phyloP scores from a whole-genome alignment of 805 yeast species.

The Jamesozyma piceae region DNA sequence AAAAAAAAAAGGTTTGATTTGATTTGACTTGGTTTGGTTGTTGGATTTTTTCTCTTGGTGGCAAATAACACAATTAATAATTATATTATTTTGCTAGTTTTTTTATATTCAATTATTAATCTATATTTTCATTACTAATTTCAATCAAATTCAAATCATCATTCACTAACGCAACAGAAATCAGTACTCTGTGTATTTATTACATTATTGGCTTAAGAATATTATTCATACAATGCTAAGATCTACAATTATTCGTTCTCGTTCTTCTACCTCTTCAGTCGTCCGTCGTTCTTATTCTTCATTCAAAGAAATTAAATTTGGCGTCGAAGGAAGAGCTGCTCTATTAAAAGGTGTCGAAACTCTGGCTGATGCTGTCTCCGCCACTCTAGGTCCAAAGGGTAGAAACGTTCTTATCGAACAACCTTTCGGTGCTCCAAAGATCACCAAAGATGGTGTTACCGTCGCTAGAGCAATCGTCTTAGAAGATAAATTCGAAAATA shows the following conservation, averaged over 20 bases:
- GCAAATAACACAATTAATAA: no score
- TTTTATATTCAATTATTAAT: no score
- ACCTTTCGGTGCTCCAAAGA: constrained; percentile 92
- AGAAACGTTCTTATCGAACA: constrained; percentile 95
- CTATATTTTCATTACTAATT: no score
- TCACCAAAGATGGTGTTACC: constrained; percentile 98
- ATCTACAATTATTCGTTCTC: constrained; percentile 12
- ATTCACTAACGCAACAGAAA: no score
- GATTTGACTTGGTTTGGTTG: no score
- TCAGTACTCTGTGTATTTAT: no score
- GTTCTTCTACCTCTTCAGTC: constrained; percentile 10
- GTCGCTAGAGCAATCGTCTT: constrained; percentile 81
- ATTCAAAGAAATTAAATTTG: constrained; percentile 92
- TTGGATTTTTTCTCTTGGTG: no score
- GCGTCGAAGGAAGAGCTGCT: constrained; percentile 96
- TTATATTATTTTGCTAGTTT: no score
- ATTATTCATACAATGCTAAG: constrained; percentile 18
- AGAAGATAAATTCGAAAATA: constrained; percentile 85
- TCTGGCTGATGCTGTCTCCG: constrained; percentile 91
- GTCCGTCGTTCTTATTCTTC: constrained; percentile 30
- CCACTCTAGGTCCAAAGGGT: constrained; percentile 96
- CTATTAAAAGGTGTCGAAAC: constrained; percentile 87
- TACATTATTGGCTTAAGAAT: no score
- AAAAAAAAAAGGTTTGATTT: no score
- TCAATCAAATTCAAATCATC: no score